A percentile compares a stretch with the other conserved stretches of the same genome.
phyloP scores from a whole-genome alignment of 768 basidiomycete genomes.

The Mycena albidolilacea region DNA sequence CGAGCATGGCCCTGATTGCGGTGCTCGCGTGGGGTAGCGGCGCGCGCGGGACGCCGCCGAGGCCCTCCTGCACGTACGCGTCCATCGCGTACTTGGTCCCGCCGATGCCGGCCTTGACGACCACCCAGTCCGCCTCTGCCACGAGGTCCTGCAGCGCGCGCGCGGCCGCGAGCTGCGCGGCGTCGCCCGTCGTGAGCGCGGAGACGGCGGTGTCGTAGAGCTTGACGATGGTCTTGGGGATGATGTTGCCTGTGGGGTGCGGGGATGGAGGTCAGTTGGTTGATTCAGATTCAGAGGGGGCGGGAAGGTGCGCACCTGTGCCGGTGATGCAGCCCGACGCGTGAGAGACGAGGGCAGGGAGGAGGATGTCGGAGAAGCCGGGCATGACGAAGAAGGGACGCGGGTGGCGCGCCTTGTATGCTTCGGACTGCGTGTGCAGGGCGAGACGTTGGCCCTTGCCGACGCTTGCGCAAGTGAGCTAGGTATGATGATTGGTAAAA shows the following conservation, averaged over 20 bases:
- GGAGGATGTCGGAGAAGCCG: constrained; percentile 40
- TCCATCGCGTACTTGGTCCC: constrained; percentile 43
- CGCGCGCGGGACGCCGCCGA: constrained; percentile 37
- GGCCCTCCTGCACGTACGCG: constrained; percentile 35
- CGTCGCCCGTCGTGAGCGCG: constrained; percentile 27
- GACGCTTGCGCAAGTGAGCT: constrained; percentile 41
- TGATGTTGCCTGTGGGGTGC: constrained; percentile 34
- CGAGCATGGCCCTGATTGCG: constrained; percentile 34
- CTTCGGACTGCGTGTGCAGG: constrained; percentile 35
- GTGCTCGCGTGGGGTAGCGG: constrained; percentile 30
- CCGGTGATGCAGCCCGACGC: constrained; percentile 40
- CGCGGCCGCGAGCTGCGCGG: constrained; percentile 51
- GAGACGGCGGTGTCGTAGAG: constrained; percentile 36
- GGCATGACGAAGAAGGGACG: constrained; percentile 39
- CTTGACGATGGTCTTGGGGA: constrained; percentile 41
- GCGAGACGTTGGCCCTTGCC: constrained; percentile 41
- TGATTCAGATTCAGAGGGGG: neutral
- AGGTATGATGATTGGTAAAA: neutral
- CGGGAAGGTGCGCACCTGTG: constrained; percentile 22
- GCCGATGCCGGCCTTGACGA: constrained; percentile 58
- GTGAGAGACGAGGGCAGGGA: constrained; percentile 40
- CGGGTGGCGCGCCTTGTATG: constrained; percentile 40
- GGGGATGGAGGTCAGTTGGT: neutral
- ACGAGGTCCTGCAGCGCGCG: constrained; percentile 71
- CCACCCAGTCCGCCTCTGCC: constrained; percentile 71